Conservation (phyloP, 192 early-diverging fungal species). For the Backusella psychrophila region DNA sequence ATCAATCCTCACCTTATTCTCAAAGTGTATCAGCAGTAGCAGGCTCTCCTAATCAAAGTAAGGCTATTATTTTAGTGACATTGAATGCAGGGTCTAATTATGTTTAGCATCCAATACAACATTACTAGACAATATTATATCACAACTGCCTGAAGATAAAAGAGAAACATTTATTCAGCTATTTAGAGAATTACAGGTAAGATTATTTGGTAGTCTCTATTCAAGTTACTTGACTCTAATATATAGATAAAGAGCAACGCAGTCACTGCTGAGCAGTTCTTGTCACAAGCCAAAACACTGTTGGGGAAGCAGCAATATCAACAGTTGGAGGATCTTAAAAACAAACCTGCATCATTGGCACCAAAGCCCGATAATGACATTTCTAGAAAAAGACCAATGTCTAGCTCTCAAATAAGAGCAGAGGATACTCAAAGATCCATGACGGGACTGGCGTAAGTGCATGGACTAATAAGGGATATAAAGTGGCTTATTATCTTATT, state of each 20-base stretch:
- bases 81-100: no score
- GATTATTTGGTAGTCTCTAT: not conserved
- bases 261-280: constrained; percentile 43
- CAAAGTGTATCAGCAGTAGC: not conserved
- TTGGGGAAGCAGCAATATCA: constrained; percentile 45
- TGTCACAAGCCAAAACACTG: constrained; percentile 34
- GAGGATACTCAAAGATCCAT: constrained; percentile 11
- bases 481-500: not conserved
- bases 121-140: constrained; percentile 26
- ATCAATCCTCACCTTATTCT: not conserved
- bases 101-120: constrained; percentile 9
- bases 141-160: constrained; percentile 22
- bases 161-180: constrained; percentile 23
- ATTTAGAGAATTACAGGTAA: constrained; percentile 27
- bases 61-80: not conserved
- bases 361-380: not conserved
- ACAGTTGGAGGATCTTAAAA: constrained; percentile 43
- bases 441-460: constrained; percentile 11
- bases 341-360: constrained; percentile 17
- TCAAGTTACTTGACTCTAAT: not conserved
- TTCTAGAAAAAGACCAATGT: not conserved
- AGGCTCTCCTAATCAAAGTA: not conserved
- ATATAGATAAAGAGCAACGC: constrained; percentile 26
- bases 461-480: not conserved
- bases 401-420: constrained; percentile 14